These are phyloP conservation scores for Oemleria cerasiformis DNA, from an alignment of 306 rosid species.

Conservation along the genomic window DNA sequence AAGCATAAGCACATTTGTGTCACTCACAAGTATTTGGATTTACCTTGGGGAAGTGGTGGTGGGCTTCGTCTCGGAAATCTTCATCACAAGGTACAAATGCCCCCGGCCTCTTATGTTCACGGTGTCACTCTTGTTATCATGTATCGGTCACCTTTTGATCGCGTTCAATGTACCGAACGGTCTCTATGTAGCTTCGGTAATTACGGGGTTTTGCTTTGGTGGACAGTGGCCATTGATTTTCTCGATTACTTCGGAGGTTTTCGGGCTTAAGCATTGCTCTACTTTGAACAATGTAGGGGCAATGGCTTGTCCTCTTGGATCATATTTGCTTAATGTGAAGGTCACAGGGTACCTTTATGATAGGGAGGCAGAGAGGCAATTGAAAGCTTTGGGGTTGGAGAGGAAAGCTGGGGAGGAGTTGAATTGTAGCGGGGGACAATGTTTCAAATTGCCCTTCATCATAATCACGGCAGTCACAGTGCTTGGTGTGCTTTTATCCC, in stretches of 20 bases:
- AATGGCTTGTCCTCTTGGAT: constrained; percentile 33
- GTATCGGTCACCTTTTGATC: constrained; percentile 32
- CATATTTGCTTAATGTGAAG: constrained; percentile 33
- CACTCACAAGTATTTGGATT: constrained; percentile 21
- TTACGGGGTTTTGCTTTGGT: constrained; percentile 32
- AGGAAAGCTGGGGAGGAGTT: constrained; percentile 19
- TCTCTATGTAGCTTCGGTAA: constrained; percentile 26
- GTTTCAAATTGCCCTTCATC: constrained; percentile 24
- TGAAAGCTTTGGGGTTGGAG: constrained; percentile 7
- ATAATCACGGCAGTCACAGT: constrained; percentile 11
- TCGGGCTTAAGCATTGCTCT: constrained; percentile 31
- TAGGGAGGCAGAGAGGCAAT: constrained; percentile 27
- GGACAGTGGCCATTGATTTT: constrained; percentile 28
- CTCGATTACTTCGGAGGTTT: constrained; percentile 26
- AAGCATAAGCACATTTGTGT: constrained; percentile 19
- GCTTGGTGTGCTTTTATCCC: constrained; percentile 15
- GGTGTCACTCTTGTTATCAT: constrained; percentile 26
- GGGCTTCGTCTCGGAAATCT: constrained; percentile 14
- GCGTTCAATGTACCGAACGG: constrained; percentile 32
- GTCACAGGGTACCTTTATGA: constrained; percentile 28
- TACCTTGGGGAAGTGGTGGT: constrained; percentile 9
- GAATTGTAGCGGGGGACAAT: constrained; percentile 25
- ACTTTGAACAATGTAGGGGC: constrained; percentile 26
- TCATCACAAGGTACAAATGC: constrained; percentile 29
- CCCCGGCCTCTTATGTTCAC: constrained; percentile 36